Evolutionary conservation across 108 stramenopile species (phyloP).

Genomic region (Schizochytrium sp.): DNA sequence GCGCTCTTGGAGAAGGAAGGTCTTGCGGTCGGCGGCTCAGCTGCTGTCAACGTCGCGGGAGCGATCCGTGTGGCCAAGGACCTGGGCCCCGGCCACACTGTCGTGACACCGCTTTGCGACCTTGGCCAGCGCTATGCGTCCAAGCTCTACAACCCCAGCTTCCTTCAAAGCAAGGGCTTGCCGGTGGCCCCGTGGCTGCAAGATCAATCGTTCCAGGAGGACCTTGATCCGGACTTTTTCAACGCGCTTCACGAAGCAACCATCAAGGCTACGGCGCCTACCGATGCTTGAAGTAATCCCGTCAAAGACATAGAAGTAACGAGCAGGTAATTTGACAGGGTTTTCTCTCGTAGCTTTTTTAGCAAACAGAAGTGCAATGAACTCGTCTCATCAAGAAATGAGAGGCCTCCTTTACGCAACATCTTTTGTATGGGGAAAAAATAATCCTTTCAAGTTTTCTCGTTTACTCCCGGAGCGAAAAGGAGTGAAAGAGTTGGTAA

Average conservation of each 20-base stretch:
- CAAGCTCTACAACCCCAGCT: slow-evolving; percentile 52
- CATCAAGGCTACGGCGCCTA: background rate
- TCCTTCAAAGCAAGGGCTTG: slow-evolving; percentile 39
- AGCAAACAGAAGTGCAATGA: too few species aligned
- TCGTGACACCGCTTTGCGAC: slow-evolving; percentile 62
- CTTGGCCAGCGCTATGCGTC: slow-evolving; percentile 41
- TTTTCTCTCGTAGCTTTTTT: too few species aligned
- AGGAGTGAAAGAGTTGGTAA: too few species aligned
- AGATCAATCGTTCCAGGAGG: background rate
- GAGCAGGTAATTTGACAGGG: too few species aligned
- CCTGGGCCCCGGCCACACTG: slow-evolving; percentile 43
- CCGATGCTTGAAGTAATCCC: background rate
- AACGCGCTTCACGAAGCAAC: background rate
- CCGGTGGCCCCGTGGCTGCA: slow-evolving; percentile 8
- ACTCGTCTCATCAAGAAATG: too few species aligned
- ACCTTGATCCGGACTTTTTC: background rate
- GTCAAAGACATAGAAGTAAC: too few species aligned
- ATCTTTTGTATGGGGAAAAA: too few species aligned
- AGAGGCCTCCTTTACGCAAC: too few species aligned
- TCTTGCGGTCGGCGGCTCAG: slow-evolving; percentile 53
- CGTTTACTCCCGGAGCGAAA: too few species aligned
- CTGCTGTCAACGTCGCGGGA: slow-evolving; percentile 59
- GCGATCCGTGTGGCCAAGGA: slow-evolving; percentile 44
- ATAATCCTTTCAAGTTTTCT: too few species aligned
- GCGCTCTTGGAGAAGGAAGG: slow-evolving; percentile 54